phyloP scores from a whole-genome alignment of 768 basidiomycete genomes.

The Dacryopinax primogenitus region DNA sequence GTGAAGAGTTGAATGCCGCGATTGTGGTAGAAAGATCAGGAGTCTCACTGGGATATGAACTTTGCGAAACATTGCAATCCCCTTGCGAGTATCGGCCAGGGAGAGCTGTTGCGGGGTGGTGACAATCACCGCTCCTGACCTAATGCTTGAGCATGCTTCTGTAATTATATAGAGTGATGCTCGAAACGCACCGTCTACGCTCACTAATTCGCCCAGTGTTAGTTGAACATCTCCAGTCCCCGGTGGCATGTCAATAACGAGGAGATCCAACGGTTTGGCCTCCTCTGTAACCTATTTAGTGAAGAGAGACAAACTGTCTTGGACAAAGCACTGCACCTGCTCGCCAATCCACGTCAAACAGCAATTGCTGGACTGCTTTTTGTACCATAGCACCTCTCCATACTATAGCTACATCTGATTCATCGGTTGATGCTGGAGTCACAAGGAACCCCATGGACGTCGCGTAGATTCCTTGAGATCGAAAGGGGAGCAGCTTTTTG shows the following conservation, averaged over 20 bases:
- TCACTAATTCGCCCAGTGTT: conserved; percentile 75
- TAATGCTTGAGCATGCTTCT: neutral
- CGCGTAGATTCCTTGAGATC: conserved; percentile 75
- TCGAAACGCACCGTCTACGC: conserved; percentile 54
- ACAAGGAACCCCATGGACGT: conserved; percentile 98
- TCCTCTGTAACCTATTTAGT: conserved; percentile 24
- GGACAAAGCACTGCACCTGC: conserved; percentile 16
- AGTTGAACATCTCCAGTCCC: conserved; percentile 95
- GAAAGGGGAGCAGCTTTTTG: neutral
- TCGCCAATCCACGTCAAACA: conserved; percentile 93
- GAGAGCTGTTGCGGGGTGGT: conserved; percentile 95
- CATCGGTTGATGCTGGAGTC: conserved; percentile 37
- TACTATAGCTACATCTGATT: conserved; percentile 66
- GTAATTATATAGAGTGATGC: neutral
- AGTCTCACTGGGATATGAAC: conserved; percentile 64
- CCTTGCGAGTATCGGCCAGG: conserved; percentile 79
- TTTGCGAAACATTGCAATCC: conserved; percentile 85
- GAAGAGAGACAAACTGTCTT: conserved; percentile 14
- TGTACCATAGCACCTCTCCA: conserved; percentile 99
- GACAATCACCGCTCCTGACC: conserved; percentile 74
- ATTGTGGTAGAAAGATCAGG: neutral
- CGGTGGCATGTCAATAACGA: conserved; percentile 93
- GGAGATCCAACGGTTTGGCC: conserved; percentile 51
- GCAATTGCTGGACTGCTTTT: conserved; percentile 88
- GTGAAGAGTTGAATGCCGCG: neutral